Conservation (phyloP, 768 basidiomycete genomes). For the Rhizopogon vesiculosus region DNA sequence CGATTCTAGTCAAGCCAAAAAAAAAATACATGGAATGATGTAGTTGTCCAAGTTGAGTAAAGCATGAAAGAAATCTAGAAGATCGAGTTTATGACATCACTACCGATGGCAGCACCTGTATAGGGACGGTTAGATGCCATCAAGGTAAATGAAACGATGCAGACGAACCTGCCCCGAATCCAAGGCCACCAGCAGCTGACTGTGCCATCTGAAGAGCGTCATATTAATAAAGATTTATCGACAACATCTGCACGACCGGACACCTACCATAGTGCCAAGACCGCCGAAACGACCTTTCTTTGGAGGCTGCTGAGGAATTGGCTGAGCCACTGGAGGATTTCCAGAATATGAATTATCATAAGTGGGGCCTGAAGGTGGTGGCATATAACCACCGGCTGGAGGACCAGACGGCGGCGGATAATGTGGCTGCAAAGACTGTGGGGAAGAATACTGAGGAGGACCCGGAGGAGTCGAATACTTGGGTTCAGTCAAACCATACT, state of each 20-base stretch:
- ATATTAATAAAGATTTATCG: background rate
- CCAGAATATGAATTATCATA: conserved; percentile 13
- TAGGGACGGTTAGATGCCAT: background rate
- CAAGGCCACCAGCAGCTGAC: conserved; percentile 36
- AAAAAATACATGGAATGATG: too few relatives aligned
- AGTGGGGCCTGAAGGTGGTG: conserved; percentile 9
- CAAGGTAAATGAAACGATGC: background rate
- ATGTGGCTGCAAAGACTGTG: background rate
- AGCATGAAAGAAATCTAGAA: conserved; percentile 27
- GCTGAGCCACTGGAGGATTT: conserved; percentile 29
- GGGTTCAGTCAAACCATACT: conserved; percentile 6
- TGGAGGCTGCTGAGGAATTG: conserved; percentile 19
- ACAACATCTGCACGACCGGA: background rate
- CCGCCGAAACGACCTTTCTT: conserved; percentile 36
- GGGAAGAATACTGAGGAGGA: conserved; percentile 8
- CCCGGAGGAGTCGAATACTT: conserved; percentile 3
- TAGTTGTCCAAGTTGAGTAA: background rate
- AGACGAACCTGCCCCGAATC: conserved; percentile 41
- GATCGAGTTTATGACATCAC: conserved; percentile 41
- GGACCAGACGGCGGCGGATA: conserved; percentile 9
- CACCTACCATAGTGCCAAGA: conserved; percentile 33
- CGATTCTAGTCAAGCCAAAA: background rate
- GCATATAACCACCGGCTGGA: conserved; percentile 7
- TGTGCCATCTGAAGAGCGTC: conserved; percentile 21
- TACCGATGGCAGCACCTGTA: conserved; percentile 40